A percentile compares a stretch with the other conserved stretches of the same genome.
These are phyloP conservation scores for Ceratocystis albifundus DNA, from an alignment of 2,329 filamentous ascomycete genomes.

Conservation along the genomic window DNA sequence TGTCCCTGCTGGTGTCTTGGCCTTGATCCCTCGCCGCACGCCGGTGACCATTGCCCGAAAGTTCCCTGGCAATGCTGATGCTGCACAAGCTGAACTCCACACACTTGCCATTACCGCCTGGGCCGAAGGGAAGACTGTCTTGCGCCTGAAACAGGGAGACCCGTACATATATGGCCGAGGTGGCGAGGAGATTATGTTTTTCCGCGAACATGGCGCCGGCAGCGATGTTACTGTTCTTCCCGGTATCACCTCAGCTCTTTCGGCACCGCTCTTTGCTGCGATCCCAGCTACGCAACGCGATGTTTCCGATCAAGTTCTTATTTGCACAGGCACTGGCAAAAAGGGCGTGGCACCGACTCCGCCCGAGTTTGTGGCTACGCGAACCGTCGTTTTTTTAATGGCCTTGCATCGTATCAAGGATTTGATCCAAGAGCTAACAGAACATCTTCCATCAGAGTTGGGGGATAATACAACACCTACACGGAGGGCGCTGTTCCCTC, in stretches of 20 bases:
- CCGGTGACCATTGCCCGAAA: conserved; percentile 88
- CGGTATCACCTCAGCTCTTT: conserved; percentile 79
- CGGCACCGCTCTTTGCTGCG: conserved; percentile 74
- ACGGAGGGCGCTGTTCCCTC: conserved; percentile 50
- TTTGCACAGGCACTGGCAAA: conserved; percentile 93
- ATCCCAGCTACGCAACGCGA: conserved; percentile 83
- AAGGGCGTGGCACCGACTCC: conserved; percentile 76
- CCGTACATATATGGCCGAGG: conserved; percentile 93
- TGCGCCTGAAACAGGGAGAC: conserved; percentile 90
- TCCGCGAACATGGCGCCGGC: conserved; percentile 57
- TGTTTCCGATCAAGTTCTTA: conserved; percentile 80
- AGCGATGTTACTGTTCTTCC: conserved; percentile 61
- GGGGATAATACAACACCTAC: conserved; percentile 25
- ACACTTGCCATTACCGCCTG: conserved; percentile 60
- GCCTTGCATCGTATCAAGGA: conserved; percentile 72
- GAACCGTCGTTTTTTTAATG: conserved; percentile 93
- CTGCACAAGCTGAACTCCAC: conserved; percentile 81
- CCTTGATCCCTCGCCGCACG: conserved; percentile 80
- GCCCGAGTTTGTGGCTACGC: conserved; percentile 60
- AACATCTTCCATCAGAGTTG: conserved; percentile 29
- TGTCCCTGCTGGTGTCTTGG: conserved; percentile 71
- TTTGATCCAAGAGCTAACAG: conserved; percentile 59
- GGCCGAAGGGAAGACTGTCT: conserved; percentile 58
- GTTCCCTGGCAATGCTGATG: conserved; percentile 93
- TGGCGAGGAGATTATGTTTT: conserved; percentile 82